Evolutionary conservation across 306 rosid species (phyloP).

Genomic region (Fragaria vesca): DNA sequence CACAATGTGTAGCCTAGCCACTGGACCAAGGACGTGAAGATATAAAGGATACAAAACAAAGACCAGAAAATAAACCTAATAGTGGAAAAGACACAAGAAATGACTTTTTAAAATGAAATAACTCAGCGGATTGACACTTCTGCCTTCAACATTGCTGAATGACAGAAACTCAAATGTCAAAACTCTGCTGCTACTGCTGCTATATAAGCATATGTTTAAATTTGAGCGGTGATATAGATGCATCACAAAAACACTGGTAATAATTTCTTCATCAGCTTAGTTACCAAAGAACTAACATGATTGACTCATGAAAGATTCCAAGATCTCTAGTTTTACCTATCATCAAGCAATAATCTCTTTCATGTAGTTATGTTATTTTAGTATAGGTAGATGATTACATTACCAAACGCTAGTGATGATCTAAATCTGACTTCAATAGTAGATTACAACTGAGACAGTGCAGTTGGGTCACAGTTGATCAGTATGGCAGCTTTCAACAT

Average conservation of each 20-base stretch:
- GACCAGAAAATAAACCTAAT: not conserved
- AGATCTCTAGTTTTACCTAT: not conserved
- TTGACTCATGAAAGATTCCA: not conserved
- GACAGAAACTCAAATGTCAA: not conserved
- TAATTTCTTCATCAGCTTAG: not conserved
- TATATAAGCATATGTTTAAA: not conserved
- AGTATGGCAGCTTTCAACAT: slow-evolving; percentile 52
- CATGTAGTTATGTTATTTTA: not conserved
- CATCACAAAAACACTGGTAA: not conserved
- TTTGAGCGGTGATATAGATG: not conserved
- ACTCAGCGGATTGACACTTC: not conserved
- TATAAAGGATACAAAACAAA: not conserved
- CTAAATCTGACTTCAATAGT: slow-evolving; percentile 48
- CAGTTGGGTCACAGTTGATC: slow-evolving; percentile 64
- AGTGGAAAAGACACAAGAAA: not conserved
- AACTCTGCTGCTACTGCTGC: not conserved
- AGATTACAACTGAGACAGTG: slow-evolving; percentile 62
- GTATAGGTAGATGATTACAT: not conserved
- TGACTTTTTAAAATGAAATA: not conserved
- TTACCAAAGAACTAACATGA: not conserved
- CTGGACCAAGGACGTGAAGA: not conserved
- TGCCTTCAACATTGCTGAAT: not conserved
- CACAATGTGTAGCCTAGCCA: not conserved
- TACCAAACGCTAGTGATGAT: not conserved
- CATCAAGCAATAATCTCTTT: not conserved